Evolutionary conservation across 75 land plant genomes (phyloP), one percentile per base, ranked within the genome.

Genomic region (Cunninghamia lanceolata): DNA sequence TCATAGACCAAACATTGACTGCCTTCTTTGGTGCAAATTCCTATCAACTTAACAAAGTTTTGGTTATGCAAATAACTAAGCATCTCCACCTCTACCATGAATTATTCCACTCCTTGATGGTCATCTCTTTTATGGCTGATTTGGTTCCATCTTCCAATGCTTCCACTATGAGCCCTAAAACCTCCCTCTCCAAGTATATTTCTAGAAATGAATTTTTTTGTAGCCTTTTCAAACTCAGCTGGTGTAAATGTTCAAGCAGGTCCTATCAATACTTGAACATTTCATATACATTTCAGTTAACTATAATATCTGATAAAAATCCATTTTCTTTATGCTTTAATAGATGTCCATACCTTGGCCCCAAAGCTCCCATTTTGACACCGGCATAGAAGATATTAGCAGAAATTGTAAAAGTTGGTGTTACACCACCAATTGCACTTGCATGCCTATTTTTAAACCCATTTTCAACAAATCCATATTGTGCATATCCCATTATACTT

Each of bases 111-210:
- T 47, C 90, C 90, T 84, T 89, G 85, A 16, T 74, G 70, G 74
- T 89, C 89, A 38, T 89, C 90, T 70, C 86, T 76, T 89, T 89
- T 32, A 89, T 73, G 19, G 86, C 90, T 25, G 84, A 43, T 52
- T 87, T 87, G n/a, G 53, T 83, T 21, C 86, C 89, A 68, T 87
- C 85, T 47, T 87, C 89, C 45, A 89, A 66, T 13, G 56, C 83
- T n/a, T 28, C 90, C 90, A 35, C 82, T 66, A 54, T 89, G 87
- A 83, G 87, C 83, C 28, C 90, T 82, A 82, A 89, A 89, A 42
- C 90, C 90, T 28, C 90, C 90, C 83, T 87, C 89, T 28, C 90
- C 90, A 74, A 89, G 82, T 52, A 89, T 45, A 54, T 87, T 87
- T 5, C 36, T 42, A 45, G 90, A 77, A 28, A 76, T 89, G 81